Evolutionary conservation across 2,329 filamentous ascomycete genomes (phyloP).

Genomic region (Phoma sp.): DNA sequence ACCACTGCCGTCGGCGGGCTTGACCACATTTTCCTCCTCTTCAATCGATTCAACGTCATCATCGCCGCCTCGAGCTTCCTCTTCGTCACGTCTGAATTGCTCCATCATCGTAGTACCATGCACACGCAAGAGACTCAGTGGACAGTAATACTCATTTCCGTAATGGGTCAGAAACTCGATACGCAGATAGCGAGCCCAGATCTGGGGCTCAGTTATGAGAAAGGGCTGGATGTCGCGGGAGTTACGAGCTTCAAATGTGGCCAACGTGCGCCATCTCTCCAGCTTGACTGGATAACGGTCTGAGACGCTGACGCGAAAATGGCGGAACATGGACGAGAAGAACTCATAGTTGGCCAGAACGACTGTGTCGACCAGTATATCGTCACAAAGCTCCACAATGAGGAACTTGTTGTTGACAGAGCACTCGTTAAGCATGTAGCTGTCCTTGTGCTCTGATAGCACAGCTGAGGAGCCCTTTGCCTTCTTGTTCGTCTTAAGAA

Average conservation of each 20-base stretch:
- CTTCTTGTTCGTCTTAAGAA: constrained; percentile 86
- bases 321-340: constrained; percentile 95
- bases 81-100: constrained; percentile 87
- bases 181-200: constrained; percentile 92
- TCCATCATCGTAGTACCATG: constrained; percentile 95
- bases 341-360: constrained; percentile 99
- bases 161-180: constrained; percentile 94
- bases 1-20: constrained; percentile 43
- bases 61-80: constrained; percentile 63
- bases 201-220: constrained; percentile 89
- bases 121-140: constrained; percentile 85
- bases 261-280: constrained; percentile 89
- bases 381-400: constrained; percentile 90
- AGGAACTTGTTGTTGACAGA: constrained; percentile 87
- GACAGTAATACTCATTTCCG: constrained; percentile 96
- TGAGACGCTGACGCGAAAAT: constrained; percentile 89
- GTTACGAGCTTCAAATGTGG: constrained; percentile 89
- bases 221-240: constrained; percentile 94
- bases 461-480: constrained; percentile 89
- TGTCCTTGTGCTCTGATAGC: constrained; percentile 95
- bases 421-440: constrained; percentile 96
- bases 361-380: constrained; percentile 86
- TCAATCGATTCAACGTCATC: constrained; percentile 67
- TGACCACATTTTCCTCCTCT: constrained; percentile 49
- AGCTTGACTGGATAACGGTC: constrained; percentile 92